A percentile compares a stretch with the other conserved stretches of the same genome.
Evolutionary conservation across 2,329 filamentous ascomycete species (phyloP).

Genomic region (Ophiostoma fasciatum): DNA sequence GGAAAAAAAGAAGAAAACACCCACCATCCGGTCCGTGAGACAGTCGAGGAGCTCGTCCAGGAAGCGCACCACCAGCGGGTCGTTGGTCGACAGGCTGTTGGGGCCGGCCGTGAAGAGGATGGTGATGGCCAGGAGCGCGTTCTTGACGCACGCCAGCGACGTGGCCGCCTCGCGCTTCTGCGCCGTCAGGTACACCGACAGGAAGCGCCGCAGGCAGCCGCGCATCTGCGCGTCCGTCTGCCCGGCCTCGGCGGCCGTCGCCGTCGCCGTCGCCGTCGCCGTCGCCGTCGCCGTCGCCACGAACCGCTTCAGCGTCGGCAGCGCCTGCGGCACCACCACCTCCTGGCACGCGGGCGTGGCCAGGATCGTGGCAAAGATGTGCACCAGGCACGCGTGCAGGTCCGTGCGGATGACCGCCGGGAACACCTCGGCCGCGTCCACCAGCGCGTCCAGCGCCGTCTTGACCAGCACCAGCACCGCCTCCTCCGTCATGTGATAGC

Average conservation of each 20-base stretch:
- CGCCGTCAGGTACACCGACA: constrained; percentile 62
- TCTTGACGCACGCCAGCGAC: constrained; percentile 81
- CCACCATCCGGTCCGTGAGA: constrained; percentile 58
- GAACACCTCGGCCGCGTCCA: constrained; percentile 90
- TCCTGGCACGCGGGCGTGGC: constrained; percentile 78
- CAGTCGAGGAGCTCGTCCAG: constrained; percentile 76
- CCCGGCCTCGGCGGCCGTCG: constrained; percentile 16
- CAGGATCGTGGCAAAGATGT: constrained; percentile 89
- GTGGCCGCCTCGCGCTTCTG: constrained; percentile 62
- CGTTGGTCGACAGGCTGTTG: constrained; percentile 56
- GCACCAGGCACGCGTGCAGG: constrained; percentile 87
- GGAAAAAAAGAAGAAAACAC: constrained; percentile 2
- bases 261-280: constrained; percentile 21
- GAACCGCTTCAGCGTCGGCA: constrained; percentile 87
- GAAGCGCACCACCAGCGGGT: constrained; percentile 60
- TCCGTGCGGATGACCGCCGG: constrained; percentile 94
- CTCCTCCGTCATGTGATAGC: constrained; percentile 63
- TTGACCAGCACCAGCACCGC: constrained; percentile 72
- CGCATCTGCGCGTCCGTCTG: constrained; percentile 57
- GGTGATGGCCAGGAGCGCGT: constrained; percentile 74
- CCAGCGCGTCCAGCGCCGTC: constrained; percentile 70
- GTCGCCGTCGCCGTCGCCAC: constrained; percentile 54
- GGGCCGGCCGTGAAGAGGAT: constrained; percentile 77
- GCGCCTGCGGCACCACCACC: constrained; percentile 72
- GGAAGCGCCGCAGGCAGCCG: constrained; percentile 67